Evolutionary conservation across 192 early-diverging fungal genomes (phyloP).

Genomic region (Chytriomyces hyalinus): DNA sequence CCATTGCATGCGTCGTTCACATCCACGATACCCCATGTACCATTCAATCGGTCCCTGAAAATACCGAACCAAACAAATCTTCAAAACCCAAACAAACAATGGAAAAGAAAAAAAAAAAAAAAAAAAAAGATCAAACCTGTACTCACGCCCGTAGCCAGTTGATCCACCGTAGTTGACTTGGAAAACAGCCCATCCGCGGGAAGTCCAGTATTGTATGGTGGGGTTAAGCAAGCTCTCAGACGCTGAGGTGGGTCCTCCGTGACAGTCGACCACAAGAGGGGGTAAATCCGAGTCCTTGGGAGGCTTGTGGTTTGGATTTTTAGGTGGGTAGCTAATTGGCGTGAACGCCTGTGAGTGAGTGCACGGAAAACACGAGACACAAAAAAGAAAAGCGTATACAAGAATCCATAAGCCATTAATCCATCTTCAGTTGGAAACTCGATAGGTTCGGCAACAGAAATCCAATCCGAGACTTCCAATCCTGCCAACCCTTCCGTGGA

Average conservation of each 20-base stretch:
- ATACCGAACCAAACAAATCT: no score
- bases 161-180: constrained; percentile 85
- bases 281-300: constrained; percentile 54
- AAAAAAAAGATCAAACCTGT: constrained; percentile 18
- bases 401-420: constrained; percentile 38
- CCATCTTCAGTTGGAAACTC: constrained; percentile 64
- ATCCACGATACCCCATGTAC: constrained; percentile 77
- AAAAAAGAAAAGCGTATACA: background rate
- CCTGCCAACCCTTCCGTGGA: constrained; percentile 15
- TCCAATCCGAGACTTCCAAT: constrained; percentile 42
- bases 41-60: constrained; percentile 65
- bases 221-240: constrained; percentile 48
- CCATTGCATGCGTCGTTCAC: constrained; percentile 78
- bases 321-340: constrained; percentile 67
- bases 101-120: no score
- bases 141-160: constrained; percentile 72
- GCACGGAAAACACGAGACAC: background rate
- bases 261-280: constrained; percentile 71
- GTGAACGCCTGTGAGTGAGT: constrained; percentile 44
- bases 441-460: constrained; percentile 69
- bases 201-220: constrained; percentile 75
- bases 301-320: constrained; percentile 60
- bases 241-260: constrained; percentile 73
- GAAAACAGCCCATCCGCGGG: constrained; percentile 73
- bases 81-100: no score